Evolutionary conservation across 768 basidiomycete species (phyloP), one percentile per base, ranked within the genome.

Genomic region (Boletus reticuloceps): DNA sequence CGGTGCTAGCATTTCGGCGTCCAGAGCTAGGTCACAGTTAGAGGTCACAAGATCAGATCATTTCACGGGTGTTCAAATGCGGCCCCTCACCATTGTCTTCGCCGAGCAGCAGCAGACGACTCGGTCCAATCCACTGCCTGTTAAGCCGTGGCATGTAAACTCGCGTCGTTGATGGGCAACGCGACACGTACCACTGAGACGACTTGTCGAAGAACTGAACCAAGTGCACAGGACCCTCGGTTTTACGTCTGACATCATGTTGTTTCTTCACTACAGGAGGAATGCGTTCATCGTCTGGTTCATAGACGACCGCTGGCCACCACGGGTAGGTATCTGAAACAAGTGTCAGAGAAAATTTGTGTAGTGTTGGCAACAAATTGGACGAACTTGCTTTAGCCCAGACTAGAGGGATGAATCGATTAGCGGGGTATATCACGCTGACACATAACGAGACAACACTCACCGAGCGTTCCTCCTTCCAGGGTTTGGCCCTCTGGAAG

Each of bases 301-400:
- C 83, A 49, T 79, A 86, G 16, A 94, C 80, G 10, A 89, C 83
- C 10, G 86, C 94, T 39, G 94, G 91, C 86, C 89, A 96, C 85
- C 86, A 95, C 2, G 94, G 94, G 62, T 77, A 94, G 0, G 85
- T 80, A 36, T 75, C 91, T 91, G n/a, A 22, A 55, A 16, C 27
- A 47, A n/a, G 53, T 13, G 10, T 64, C 50, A 70, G 52, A 16
- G 34, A 36, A 36, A 36, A 14, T 12, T 34, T 16, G 29, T 19
- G 6, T 22, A 3, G 4, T 9, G 16, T 10, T 13, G 2, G 9
- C 29, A 31, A 41, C 1, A 10, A 4, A 25, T 43, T 17, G 7
- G 27, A 60, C 83, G 56, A 60, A 86, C 87, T 76, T 52, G 81
- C 74, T 78, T 93, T 94, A 0, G 88, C 91, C 92, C 93, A 95